These are phyloP conservation scores for Alternaria brassicicola DNA, from an alignment of 2,329 filamentous ascomycete species.

Conservation along the genomic window DNA sequence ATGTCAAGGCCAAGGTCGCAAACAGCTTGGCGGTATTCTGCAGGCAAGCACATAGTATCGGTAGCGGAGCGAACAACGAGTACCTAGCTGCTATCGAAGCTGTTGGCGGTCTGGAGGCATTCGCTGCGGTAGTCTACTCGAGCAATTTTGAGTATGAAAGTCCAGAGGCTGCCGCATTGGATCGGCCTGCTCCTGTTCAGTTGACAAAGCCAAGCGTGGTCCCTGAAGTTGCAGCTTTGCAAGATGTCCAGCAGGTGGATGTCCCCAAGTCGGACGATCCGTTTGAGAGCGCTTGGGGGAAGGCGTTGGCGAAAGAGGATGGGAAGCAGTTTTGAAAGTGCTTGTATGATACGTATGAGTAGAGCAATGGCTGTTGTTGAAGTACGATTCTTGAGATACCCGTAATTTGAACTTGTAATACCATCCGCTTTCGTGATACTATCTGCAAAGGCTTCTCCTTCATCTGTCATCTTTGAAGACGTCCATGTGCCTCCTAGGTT, in stretches of 20 bases:
- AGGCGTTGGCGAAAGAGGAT: slow-evolving; percentile 60
- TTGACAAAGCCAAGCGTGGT: slow-evolving; percentile 37
- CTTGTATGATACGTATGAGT: slow-evolving; percentile 7
- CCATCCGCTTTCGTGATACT: not conserved
- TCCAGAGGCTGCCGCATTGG: slow-evolving; percentile 37
- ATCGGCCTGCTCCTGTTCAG: slow-evolving; percentile 55
- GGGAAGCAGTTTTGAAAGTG: slow-evolving; percentile 29
- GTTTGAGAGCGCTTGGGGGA: slow-evolving; percentile 74
- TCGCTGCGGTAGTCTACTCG: slow-evolving; percentile 85
- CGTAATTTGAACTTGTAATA: slow-evolving; percentile 20
- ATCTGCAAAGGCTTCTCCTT: not conserved
- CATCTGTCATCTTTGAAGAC: not conserved
- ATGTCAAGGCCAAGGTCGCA: slow-evolving; percentile 74
- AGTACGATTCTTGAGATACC: slow-evolving; percentile 23
- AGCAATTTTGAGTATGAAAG: slow-evolving; percentile 72
- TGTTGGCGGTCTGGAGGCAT: slow-evolving; percentile 78
- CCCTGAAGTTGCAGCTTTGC: slow-evolving; percentile 59
- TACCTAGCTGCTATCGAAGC: slow-evolving; percentile 71
- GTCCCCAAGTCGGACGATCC: slow-evolving; percentile 52
- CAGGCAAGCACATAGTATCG: slow-evolving; percentile 87
- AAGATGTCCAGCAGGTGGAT: slow-evolving; percentile 54
- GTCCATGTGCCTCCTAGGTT: not conserved
- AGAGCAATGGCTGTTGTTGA: not conserved
- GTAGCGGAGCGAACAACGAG: slow-evolving; percentile 63
- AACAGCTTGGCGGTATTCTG: slow-evolving; percentile 89